These are phyloP conservation scores for Leptodermis oblonga DNA, from an alignment of 257 asterid species.

Conservation along the genomic window DNA sequence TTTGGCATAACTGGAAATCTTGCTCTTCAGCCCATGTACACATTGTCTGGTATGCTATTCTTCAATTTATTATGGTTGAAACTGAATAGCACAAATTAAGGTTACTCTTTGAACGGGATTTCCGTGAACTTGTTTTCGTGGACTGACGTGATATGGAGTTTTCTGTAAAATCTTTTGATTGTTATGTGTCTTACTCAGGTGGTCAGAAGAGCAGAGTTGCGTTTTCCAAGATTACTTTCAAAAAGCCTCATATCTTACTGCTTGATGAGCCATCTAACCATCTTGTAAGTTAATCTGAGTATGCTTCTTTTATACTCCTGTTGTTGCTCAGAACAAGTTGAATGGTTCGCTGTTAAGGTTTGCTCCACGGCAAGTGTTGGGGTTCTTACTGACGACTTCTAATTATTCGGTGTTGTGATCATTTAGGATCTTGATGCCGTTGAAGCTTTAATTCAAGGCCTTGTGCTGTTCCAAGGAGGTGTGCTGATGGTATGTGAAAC, in stretches of 20 bases:
- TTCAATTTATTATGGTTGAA: not conserved
- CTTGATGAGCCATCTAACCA: conserved; percentile 99
- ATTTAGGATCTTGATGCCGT: conserved; percentile 92
- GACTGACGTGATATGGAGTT: not conserved
- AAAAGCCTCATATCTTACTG: conserved; percentile 91
- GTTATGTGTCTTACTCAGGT: conserved; percentile 44
- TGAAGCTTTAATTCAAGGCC: conserved; percentile 97
- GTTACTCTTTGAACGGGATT: not conserved
- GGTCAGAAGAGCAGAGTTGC: conserved; percentile 99
- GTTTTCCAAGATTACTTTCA: conserved; percentile 93
- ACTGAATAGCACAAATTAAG: not conserved
- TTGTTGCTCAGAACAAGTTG: not conserved
- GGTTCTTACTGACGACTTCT: not conserved
- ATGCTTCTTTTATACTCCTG: not conserved
- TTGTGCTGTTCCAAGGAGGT: conserved; percentile 96
- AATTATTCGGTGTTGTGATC: conserved; percentile 1
- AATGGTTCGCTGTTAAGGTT: too few relatives aligned
- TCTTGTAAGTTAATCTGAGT: conserved; percentile 65
- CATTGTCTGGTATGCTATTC: conserved; percentile 67
- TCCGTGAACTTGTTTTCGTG: too few relatives aligned
- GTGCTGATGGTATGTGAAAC: conserved; percentile 70
- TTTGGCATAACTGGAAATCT: conserved; percentile 96
- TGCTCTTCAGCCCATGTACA: conserved; percentile 99
- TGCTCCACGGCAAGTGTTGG: too few relatives aligned
- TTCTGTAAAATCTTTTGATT: conserved; percentile 2